Base-by-base conservation (phyloP, 1,139 yeast species). In the Blastobotrys elegans region DNA sequence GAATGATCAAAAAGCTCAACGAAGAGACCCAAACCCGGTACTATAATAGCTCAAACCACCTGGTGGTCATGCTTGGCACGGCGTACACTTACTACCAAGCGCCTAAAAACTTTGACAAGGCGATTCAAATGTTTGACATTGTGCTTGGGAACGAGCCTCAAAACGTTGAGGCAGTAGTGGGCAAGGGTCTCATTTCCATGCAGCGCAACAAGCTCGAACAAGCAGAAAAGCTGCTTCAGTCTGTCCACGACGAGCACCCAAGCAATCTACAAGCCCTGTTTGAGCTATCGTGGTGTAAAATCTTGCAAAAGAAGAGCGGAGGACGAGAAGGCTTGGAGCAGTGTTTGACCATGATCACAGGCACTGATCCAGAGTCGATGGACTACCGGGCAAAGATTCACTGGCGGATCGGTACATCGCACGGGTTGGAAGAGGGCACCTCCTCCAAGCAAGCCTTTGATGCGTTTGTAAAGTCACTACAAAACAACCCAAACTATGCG, bases 1-100 rank as follows among this genome's bases (percentile, higher is more conserved):
- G 73, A 3, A 63, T 78, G 3, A 68, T 84, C 6, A 48, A 56
- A 0, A 73, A 72, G 22, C 57, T 74, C 13, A 74, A 74, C 30
- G 65, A 77, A 44, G 65, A 69, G 13, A 67, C 77, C 2, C 81
- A 82, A 0, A 66, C 73, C 6, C 62, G 67, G 18, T 71, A 85
- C 42, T 61, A 63, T 1, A 69, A 80, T 52, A 72, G 89, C 0
- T 77, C 75, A 54, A 75, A 74, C 48, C 84, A 82, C 48, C 68
- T 87, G 22, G 71, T 84, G 21, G 75, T 89, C 43, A 73, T 79
- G 16, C 71, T 87, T 47, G 97, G 95, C 0, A 77, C 82, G 2
- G 76, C 85, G 0, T 86, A 88, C 59, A 87, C 95, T 0, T 84
- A 85, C 60, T 77, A 82, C 61, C 96, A 90, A 62, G 86, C 96